A percentile compares a stretch with the other conserved stretches of the same genome.
Conservation (phyloP, 208 protist genomes). For the Tritrichomonas musculus region DNA sequence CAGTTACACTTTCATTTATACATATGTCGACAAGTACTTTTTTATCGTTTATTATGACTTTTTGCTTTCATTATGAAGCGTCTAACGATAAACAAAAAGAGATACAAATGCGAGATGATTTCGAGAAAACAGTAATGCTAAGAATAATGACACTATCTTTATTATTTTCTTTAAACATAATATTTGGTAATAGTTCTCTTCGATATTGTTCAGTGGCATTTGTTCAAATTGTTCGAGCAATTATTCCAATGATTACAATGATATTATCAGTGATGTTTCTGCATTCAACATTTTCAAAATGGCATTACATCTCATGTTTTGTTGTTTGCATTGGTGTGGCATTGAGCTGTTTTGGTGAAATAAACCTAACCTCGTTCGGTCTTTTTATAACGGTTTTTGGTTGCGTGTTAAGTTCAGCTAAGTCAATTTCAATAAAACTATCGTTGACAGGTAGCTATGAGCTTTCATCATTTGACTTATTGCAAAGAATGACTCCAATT, state of each 20-base stretch:
- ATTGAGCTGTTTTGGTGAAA: constrained; percentile 15
- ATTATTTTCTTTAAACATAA: constrained; percentile 22
- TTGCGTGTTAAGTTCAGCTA: background rate
- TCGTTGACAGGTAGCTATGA: background rate
- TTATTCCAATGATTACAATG: constrained; percentile 20
- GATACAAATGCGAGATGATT: background rate
- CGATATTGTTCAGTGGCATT: background rate
- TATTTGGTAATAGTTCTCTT: background rate
- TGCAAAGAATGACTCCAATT: background rate
- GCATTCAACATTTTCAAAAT: background rate
- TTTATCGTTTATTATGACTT: no score
- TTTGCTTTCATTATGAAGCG: no score
- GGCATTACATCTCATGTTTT: background rate
- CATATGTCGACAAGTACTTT: no score
- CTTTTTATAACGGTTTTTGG: background rate
- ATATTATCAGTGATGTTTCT: background rate
- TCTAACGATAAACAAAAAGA: no score
- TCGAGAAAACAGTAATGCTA: background rate
- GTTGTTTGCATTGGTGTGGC: background rate
- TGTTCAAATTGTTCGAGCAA: background rate
- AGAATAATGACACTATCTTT: background rate
- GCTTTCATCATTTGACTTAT: background rate
- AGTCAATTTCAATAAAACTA: background rate
- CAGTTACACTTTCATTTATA: no score
- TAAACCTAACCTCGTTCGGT: background rate